Base-by-base conservation (phyloP, 2,329 filamentous ascomycete species). In the Colletotrichum sp. region DNA sequence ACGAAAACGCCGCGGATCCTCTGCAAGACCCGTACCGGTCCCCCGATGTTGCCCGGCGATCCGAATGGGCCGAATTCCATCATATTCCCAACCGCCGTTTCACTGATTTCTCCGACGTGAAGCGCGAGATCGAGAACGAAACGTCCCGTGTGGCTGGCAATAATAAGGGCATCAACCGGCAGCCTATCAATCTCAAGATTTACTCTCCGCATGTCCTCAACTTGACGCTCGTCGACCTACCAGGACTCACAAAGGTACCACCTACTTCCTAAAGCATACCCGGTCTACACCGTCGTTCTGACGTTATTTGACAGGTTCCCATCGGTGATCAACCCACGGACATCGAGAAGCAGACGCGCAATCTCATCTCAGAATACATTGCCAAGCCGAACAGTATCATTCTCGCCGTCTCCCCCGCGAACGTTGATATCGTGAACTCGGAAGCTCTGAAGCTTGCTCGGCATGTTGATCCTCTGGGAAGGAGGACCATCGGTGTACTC, bases 331-430 rank as follows among this genome's bases (percentile, higher is more conserved):
- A 99, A 84, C 97, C 97, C 9, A 93, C 94, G 81, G 97, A 99
- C 83, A 99, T 99, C 82, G 97, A 99, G 89, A 98, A 98, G 86
- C 97, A 99, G 87, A 99, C 97, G 36, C 92, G 96, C 78, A 98
- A 95, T 79, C 91, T 99, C 81, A 98, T 99, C 81, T 94, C 96
- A 72, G 97, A 99, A 87, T 99, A 98, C 84, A 99, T 98, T 82
- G 96, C 96, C 74, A 99, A 99, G 87, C 96, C 97, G 16, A 99
- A 99, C 90, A 98, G 96, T 86, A 98, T 99, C 82, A 93, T 99
- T 78, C 91, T 99, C 68, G 97, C 97, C 36, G 97, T 99, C 28
- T 98, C 97, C 15, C 96, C 97, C 22, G 97, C 97, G 69, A 99
- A 99, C 82, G 96, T 98, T 82, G 97, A 99, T 83, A 93, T 99